Evolutionary conservation across 352 stramenopile genomes (phyloP).

Genomic region (Globisporangium mamillatum): DNA sequence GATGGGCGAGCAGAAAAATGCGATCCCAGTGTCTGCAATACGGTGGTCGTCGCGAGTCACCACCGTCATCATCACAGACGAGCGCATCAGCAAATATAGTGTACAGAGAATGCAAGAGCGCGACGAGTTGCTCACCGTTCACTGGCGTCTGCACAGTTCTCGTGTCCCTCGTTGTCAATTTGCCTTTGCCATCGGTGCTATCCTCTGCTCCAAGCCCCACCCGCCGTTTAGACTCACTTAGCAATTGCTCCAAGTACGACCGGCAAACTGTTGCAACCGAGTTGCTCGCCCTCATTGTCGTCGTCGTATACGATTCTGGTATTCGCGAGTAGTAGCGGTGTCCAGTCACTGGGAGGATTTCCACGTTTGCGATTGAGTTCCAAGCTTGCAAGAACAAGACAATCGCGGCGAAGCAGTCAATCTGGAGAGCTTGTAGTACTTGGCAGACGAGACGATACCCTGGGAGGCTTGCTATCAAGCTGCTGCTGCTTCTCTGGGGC

Average conservation of each 20-base stretch:
- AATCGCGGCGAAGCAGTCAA: constrained; percentile 1
- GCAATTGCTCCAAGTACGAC: constrained; percentile 11
- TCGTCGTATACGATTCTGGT: not conserved
- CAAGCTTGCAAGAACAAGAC: constrained; percentile 9
- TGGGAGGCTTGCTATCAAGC: constrained; percentile 2
- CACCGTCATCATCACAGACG: constrained; percentile 1
- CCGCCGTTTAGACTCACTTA: constrained; percentile 4
- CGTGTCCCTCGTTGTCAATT: not conserved
- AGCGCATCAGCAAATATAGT: constrained; percentile 14
- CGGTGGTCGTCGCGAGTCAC: not conserved
- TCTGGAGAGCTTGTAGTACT: constrained; percentile 3
- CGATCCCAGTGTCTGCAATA: constrained; percentile 14
- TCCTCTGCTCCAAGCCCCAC: not conserved
- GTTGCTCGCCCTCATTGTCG: not conserved
- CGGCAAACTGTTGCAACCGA: constrained; percentile 4
- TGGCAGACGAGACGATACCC: constrained; percentile 23
- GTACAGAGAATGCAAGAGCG: constrained; percentile 17
- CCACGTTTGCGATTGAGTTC: not conserved
- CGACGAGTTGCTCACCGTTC: constrained; percentile 14
- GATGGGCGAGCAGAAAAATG: constrained; percentile 3
- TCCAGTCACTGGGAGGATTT: not conserved
- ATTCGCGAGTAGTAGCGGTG: not conserved
- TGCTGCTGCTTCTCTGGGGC: not conserved
- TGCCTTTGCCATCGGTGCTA: no score
- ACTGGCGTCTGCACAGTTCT: not conserved